Evolutionary conservation across 129 eudicot species (phyloP).

Genomic region (Gnaphalium uliginosum): DNA sequence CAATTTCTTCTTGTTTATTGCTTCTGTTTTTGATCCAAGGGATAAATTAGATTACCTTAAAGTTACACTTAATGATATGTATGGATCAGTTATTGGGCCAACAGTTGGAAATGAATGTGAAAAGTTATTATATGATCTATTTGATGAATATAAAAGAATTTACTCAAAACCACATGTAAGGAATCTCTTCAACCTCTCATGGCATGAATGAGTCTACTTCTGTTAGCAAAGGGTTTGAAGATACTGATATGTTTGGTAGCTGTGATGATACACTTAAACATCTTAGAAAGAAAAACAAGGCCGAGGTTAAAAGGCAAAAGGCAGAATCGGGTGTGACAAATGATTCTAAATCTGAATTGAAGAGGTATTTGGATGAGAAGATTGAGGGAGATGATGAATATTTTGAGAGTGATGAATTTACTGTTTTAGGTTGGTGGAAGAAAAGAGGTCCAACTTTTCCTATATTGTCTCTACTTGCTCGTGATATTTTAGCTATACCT

Average conservation of each 20-base stretch:
- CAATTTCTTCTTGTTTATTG: background rate
- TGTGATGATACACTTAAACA: background rate
- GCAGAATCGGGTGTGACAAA: background rate
- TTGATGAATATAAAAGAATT: background rate
- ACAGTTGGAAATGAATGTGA: background rate
- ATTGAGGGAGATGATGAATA: no score
- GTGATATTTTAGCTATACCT: no score
- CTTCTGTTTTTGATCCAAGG: background rate
- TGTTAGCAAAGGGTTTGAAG: background rate
- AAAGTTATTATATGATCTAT: background rate
- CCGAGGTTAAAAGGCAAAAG: slow-evolving; percentile 8
- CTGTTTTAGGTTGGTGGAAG: no score
- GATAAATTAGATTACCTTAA: background rate
- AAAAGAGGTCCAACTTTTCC: no score
- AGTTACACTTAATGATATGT: background rate
- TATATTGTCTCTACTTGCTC: no score
- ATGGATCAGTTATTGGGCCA: background rate
- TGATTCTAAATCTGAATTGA: background rate
- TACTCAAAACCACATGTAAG: no score
- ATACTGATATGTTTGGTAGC: background rate
- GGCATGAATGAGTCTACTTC: no score
- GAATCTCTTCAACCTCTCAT: no score
- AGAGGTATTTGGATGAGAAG: no score
- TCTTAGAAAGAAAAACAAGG: background rate
- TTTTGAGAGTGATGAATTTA: no score